These are phyloP conservation scores for Agarophyton chilense DNA, from an alignment of 23 red algal species.

Conservation along the genomic window DNA sequence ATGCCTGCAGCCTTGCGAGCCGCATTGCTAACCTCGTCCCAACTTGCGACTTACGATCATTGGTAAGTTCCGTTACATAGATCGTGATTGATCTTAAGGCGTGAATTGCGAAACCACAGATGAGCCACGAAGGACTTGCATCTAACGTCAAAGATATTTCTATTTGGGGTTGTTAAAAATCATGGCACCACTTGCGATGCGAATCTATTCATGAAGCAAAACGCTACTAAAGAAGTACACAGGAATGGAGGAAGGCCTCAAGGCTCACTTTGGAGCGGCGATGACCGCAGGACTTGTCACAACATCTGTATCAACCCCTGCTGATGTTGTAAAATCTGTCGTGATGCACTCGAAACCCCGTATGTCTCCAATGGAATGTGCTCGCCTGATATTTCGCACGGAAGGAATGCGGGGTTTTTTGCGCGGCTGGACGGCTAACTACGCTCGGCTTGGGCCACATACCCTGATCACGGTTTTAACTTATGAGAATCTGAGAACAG, in stretches of 20 bases:
- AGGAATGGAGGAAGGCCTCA: conserved; percentile 39
- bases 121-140: not conserved
- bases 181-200: not conserved
- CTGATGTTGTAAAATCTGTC: conserved; percentile 63
- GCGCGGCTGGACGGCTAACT: conserved; percentile 66
- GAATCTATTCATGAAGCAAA: conserved; percentile 30
- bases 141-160: not conserved
- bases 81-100: too few relatives aligned
- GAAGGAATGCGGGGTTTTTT: conserved; percentile 52
- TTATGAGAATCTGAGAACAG: conserved; percentile 58
- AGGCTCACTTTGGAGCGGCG: conserved; percentile 44
- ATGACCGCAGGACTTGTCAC: conserved; percentile 64
- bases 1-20: conserved; percentile 50
- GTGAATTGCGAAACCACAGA: too few relatives aligned
- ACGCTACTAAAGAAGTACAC: conserved; percentile 33
- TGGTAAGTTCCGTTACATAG: conserved; percentile 8
- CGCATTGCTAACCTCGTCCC: conserved; percentile 58
- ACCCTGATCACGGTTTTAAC: conserved; percentile 55
- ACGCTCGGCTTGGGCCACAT: conserved; percentile 61
- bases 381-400: not conserved
- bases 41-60: conserved; percentile 62
- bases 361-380: conserved; percentile 23
- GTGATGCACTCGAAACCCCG: conserved; percentile 60
- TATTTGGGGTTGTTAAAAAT: not conserved
- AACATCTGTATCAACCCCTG: conserved; percentile 55